phyloP scores from a whole-genome alignment of 2,329 filamentous ascomycete genomes.

The Aspergillus fijiensis region DNA sequence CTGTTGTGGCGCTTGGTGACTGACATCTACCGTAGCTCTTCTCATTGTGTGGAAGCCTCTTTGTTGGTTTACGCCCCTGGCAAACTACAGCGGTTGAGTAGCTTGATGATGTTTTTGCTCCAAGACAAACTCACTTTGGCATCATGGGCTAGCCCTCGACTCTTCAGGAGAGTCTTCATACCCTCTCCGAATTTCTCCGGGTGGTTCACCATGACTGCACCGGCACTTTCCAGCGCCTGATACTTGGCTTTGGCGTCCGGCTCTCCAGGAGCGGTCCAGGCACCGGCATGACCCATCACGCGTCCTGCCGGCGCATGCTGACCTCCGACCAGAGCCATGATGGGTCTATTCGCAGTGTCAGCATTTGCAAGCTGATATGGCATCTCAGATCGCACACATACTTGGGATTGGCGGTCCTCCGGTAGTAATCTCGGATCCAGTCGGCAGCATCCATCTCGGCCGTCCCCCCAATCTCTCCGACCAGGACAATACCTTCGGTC shows the following conservation, averaged over 20 bases:
- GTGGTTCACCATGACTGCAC: slow-evolving; percentile 70
- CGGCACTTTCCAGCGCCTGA: slow-evolving; percentile 62
- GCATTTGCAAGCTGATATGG: slow-evolving; percentile 1
- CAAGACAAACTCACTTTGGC: slow-evolving; percentile 20
- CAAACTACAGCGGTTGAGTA: slow-evolving; percentile 21
- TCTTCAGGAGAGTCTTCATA: slow-evolving; percentile 61
- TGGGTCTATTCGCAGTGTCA: slow-evolving; percentile 54
- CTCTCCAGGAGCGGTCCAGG: slow-evolving; percentile 67
- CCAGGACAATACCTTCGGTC: slow-evolving; percentile 69
- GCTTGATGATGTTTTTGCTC: not conserved
- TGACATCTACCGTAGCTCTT: slow-evolving; percentile 23
- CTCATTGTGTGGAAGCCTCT: slow-evolving; percentile 54
- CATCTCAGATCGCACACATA: slow-evolving; percentile 37
- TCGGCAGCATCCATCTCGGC: slow-evolving; percentile 71
- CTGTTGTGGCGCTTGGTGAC: not conserved
- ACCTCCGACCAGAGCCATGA: slow-evolving; percentile 70
- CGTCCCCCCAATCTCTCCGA: slow-evolving; percentile 71
- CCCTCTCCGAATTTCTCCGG: slow-evolving; percentile 71
- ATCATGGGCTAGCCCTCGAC: slow-evolving; percentile 29
- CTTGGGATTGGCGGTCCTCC: slow-evolving; percentile 61
- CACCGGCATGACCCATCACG: slow-evolving; percentile 79
- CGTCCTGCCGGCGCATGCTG: slow-evolving; percentile 61
- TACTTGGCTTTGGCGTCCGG: slow-evolving; percentile 65
- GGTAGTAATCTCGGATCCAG: slow-evolving; percentile 67
- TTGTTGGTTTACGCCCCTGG: slow-evolving; percentile 38